Percentiles rank a stretch among this genome's conserved stretches.
These are phyloP conservation scores for Mycosphaerelloides madeirae DNA, from an alignment of 2,329 filamentous ascomycete species.

Conservation along the genomic window DNA sequence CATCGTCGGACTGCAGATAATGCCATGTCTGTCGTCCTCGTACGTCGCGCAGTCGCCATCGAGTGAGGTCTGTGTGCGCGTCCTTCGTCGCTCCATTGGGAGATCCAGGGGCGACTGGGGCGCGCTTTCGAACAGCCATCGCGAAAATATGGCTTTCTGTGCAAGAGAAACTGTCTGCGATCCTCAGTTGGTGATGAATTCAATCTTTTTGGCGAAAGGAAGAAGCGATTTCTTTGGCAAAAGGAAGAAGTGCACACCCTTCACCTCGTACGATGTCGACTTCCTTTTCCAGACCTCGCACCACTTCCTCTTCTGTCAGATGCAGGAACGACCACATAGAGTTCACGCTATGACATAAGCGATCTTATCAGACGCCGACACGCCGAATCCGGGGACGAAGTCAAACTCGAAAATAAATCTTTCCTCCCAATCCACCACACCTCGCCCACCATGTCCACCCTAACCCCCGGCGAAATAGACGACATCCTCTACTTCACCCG, in stretches of 20 bases:
- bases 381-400: no score
- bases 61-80: slow-evolving; percentile 63
- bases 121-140: slow-evolving; percentile 10
- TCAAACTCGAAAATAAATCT: no score
- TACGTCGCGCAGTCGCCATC: slow-evolving; percentile 82
- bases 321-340: slow-evolving; percentile 6
- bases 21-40: slow-evolving; percentile 89
- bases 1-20: slow-evolving; percentile 71
- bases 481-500: slow-evolving; percentile 87
- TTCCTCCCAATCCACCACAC: not conserved
- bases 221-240: not conserved
- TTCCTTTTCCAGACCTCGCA: not conserved
- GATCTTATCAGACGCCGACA: no score
- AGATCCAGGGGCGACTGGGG: slow-evolving; percentile 1
- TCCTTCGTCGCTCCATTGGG: not conserved
- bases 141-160: not conserved
- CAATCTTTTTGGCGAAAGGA: not conserved
- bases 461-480: slow-evolving; percentile 78
- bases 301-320: not conserved
- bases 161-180: not conserved
- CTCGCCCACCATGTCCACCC: slow-evolving; percentile 16
- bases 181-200: not conserved
- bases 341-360: no score
- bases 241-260: no score
- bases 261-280: slow-evolving; percentile 2